Evolutionary conservation across 1,139 yeast genomes (phyloP), one percentile per base, ranked within the genome.

Genomic region (Pichia sp.): DNA sequence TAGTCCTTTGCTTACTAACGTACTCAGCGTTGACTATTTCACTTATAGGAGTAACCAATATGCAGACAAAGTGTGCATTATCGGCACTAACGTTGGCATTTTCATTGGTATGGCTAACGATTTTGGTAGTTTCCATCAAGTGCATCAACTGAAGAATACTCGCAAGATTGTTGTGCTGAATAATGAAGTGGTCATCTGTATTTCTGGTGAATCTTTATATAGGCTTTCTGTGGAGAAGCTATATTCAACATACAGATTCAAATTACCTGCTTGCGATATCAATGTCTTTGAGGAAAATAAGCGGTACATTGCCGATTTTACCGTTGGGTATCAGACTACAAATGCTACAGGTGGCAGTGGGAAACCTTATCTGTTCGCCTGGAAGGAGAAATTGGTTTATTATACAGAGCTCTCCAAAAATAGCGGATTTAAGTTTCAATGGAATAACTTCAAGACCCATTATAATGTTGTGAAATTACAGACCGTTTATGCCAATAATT

Each of bases 101-200:
- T 70, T 59, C 49, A 50, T 69, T 26, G 59, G 65, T 11, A 58
- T 57, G 27, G 44, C 50, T 12, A 58, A 52, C 28, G 48, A 52
- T 20, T 50, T 58, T 5, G 39, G 53, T 9, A 61, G 65, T 14
- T 84, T 94, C 93, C 70, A 64, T 38, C 66, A 74, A 40, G 71
- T 86, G 7, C 57, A 83, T 25, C 69, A 71, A 44, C 58, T 77
- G 16, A 39, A 60, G 7, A 72, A 69, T 34, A 75, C 83, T 14
- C 65, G 72, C n/a, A 80, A 77, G 48, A 60, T 88, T 29, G 70
- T 72, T 17, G 77, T 80, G 6, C 62, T 83, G 29, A 70, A 75
- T 4, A 68, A 70, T 20, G 64, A 42, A 73, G 78, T 81, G 28
- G 63, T 82, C 11, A 60, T 85, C 13, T 60, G 83, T 3, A 61